phyloP scores from a whole-genome alignment of 768 basidiomycete genomes.

The Naganishia randhawae region DNA sequence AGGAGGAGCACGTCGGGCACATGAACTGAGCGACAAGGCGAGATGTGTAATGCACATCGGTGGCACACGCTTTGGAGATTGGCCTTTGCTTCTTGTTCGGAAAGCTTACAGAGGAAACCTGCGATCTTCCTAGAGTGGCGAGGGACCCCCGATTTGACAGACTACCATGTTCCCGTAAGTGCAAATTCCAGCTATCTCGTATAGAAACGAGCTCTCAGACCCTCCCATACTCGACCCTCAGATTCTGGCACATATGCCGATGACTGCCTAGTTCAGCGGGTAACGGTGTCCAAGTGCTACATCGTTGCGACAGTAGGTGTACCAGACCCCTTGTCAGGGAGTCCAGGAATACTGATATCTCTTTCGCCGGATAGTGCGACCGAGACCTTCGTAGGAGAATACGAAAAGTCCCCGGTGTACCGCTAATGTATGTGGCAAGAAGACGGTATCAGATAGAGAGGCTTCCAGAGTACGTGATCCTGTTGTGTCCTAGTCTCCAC shows the following conservation, averaged over 20 bases:
- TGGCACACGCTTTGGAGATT: too few species aligned
- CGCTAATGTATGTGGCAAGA: conserved; percentile 94
- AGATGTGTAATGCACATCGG: not conserved
- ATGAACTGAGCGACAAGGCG: not conserved
- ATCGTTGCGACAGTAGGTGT: conserved; percentile 74
- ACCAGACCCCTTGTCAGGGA: not conserved
- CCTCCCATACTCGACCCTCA: conserved; percentile 5
- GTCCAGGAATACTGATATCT: not conserved
- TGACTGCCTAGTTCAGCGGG: conserved; percentile 94
- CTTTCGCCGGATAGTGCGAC: conserved; percentile 60
- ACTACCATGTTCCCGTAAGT: conserved; percentile 69
- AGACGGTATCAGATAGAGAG: conserved; percentile 90
- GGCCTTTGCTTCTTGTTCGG: not conserved
- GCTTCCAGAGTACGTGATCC: conserved; percentile 65
- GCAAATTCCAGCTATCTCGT: not conserved
- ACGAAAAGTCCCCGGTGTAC: conserved; percentile 75
- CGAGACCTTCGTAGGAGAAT: conserved; percentile 85
- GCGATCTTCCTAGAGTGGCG: conserved; percentile 65
- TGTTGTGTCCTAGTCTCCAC: not conserved
- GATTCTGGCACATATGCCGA: conserved; percentile 96
- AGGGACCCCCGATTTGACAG: conserved; percentile 96
- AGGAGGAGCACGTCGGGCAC: not conserved
- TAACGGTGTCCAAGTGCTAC: conserved; percentile 90
- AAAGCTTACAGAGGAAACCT: not conserved
- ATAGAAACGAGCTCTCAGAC: not conserved